Conservation (phyloP, 177 flowering plant genomes). For the Vitis hybrid region DNA sequence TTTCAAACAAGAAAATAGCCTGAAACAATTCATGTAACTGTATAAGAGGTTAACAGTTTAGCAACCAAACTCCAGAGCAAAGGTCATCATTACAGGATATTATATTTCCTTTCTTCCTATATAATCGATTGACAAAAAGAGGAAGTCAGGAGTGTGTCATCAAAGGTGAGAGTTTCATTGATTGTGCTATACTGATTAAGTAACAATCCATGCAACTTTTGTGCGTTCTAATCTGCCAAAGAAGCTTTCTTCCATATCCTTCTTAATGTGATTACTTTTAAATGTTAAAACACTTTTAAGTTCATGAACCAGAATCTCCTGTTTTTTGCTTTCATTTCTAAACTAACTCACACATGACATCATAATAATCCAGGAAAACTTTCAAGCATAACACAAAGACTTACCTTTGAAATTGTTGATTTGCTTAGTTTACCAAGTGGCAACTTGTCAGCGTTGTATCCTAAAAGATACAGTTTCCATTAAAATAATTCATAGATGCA, state of each 20-base stretch:
- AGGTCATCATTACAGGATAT: too few relatives aligned
- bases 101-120: too few relatives aligned
- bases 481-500: background rate
- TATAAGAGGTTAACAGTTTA: too few relatives aligned
- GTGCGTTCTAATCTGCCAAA: too few relatives aligned
- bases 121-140: too few relatives aligned
- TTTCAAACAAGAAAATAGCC: too few relatives aligned
- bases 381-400: constrained; percentile 2
- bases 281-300: background rate
- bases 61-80: too few relatives aligned
- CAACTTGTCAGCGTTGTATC: constrained; percentile 92
- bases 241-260: background rate
- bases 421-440: constrained; percentile 97
- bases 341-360: background rate
- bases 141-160: too few relatives aligned
- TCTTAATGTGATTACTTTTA: background rate
- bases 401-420: constrained; percentile 83
- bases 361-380: background rate
- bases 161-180: too few relatives aligned
- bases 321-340: background rate
- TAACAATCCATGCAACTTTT: too few relatives aligned
- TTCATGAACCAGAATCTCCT: background rate
- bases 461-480: constrained; percentile 28
- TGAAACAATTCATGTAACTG: too few relatives aligned
- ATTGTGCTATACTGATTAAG: too few relatives aligned